These are phyloP conservation scores for Xylaria sp. DNA, from an alignment of 2,329 filamentous ascomycete genomes.

Conservation along the genomic window DNA sequence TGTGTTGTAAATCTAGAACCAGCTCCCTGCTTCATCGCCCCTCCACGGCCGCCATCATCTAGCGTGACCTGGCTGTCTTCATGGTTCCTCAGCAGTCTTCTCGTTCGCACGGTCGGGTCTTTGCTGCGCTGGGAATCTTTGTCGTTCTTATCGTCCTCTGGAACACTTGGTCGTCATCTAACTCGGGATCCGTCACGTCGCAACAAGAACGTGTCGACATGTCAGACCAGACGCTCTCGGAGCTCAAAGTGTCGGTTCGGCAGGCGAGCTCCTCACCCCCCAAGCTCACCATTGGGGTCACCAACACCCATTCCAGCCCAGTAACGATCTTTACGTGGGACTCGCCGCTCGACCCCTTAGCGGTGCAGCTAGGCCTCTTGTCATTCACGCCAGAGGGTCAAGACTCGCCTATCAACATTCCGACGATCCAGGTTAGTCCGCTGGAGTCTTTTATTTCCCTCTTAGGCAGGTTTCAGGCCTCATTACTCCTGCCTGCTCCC, in stretches of 20 bases:
- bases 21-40: conserved; percentile 10
- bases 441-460: no score
- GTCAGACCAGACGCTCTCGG: conserved; percentile 31
- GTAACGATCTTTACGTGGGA: conserved; percentile 52
- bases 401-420: conserved; percentile 44
- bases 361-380: conserved; percentile 49
- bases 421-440: conserved; percentile 45
- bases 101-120: conserved; percentile 19
- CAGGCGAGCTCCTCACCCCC: conserved; percentile 39
- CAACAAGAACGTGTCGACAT: conserved; percentile 27
- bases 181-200: neutral
- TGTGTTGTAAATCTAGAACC: neutral
- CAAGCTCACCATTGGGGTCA: conserved; percentile 46
- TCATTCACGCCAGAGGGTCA: conserved; percentile 46
- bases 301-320: conserved; percentile 46
- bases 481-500: no score
- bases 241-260: conserved; percentile 39
- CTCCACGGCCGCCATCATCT: neutral
- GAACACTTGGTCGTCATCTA: conserved; percentile 16
- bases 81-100: conserved; percentile 27
- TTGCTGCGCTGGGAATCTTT: conserved; percentile 24
- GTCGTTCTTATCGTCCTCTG: conserved; percentile 27
- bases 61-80: conserved; percentile 6
- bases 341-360: conserved; percentile 53
- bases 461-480: no score